Base-by-base conservation (phyloP, 164 flowering plant species). In the Warburgia ugandensis region DNA sequence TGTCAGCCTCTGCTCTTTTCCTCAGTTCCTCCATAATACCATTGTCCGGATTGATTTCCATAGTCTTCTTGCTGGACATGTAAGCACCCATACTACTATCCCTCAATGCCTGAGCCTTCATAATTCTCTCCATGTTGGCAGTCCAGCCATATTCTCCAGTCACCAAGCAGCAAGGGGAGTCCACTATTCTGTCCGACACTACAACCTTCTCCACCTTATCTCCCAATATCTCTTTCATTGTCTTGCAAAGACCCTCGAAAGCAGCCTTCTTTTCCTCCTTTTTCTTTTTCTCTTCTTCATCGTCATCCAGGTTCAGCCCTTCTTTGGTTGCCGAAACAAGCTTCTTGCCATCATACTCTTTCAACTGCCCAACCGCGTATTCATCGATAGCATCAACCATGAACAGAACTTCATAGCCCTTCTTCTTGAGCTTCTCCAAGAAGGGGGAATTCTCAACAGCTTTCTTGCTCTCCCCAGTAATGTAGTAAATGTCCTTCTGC, bases 361-460 rank as follows among this genome's bases (percentile, higher is more conserved):
- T 83, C 61, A 83, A 13, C 6, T 82, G 83, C 2, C 75, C 71
- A 5, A 79, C 72, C 1, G 74, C 85, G 48, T 81, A 81, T 50
- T 81, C 90, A 48, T 82, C 90, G 48, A 83, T 80, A 8, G 86
- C 80, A 52, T 83, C 90, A 0, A 76, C 79, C 85, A 82, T 77
- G 75, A 58, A 77, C 2, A 82, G 73, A 0, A 82, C 89, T 26
- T 82, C 89, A 30, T 77, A 74, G 0, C 81, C 83, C 33, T 66
- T 82, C 74, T 62, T 79, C 78, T 79, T 79, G 32, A 82, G 66
- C 36, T 60, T 61, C 68, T 82, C 83, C 21, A 82, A 46, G 74
- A 82, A 79, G 0, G 89, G 89, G 3, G 89, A 79, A 38, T 77
- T 82, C 73, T 79, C 85, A 3, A 79, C 89, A 19, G 79, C 83